These are phyloP conservation scores for Metschnikowia matae DNA, from an alignment of 805 yeast genomes.

Conservation along the genomic window DNA sequence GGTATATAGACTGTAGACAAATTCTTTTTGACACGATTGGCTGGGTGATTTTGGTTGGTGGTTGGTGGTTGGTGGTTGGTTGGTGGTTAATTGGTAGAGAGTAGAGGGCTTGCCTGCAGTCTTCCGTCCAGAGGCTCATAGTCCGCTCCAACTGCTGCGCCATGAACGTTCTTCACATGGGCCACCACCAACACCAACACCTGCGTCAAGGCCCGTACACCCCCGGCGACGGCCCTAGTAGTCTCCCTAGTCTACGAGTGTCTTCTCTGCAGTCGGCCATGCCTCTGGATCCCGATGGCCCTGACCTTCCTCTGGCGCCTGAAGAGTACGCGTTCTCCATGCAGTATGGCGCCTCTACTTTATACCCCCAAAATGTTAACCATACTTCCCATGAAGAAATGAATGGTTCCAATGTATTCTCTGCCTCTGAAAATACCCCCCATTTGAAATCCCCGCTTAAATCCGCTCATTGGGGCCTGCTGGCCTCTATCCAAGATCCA, in stretches of 20 bases:
- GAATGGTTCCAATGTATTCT: neutral
- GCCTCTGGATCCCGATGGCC: too few relatives aligned
- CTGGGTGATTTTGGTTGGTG: too few relatives aligned
- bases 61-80: too few relatives aligned
- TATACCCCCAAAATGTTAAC: too few relatives aligned
- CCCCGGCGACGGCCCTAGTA: neutral
- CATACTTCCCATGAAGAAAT: neutral
- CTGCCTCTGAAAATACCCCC: neutral
- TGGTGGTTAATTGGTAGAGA: too few relatives aligned
- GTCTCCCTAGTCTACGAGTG: neutral
- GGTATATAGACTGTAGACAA: too few relatives aligned
- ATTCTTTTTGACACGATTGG: too few relatives aligned
- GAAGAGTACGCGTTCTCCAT: neutral
- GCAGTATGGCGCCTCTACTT: neutral
- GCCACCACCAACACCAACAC: neutral
- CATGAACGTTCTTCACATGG: neutral
- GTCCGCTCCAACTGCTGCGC: neutral
- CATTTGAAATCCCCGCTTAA: neutral
- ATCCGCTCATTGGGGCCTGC: neutral
- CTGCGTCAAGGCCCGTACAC: neutral
- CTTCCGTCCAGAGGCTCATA: neutral
- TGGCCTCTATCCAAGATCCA: too few relatives aligned
- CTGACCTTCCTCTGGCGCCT: neutral
- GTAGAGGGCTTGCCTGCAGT: neutral
- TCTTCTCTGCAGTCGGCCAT: neutral